Evolutionary conservation across 306 rosid genomes (phyloP), one percentile per base, ranked within the genome.

Genomic region (Pyrus betulifolia): DNA sequence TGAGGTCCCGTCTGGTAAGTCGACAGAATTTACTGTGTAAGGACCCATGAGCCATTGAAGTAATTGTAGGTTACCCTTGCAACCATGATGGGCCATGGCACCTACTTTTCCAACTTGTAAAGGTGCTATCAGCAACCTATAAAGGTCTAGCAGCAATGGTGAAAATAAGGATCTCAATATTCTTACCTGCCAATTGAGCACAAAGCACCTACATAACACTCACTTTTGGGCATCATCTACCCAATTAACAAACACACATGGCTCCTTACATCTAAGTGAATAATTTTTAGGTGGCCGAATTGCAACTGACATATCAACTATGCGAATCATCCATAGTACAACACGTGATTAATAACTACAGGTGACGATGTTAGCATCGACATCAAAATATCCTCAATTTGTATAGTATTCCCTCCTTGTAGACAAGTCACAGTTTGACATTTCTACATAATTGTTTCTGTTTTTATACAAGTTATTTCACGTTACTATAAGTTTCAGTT

Each of bases 11-110:
- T 89, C 84, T 1, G 87, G 85, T 27, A 92, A 71, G 72, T 92
- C 88, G 8, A 95, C 85, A 30, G 91, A 92, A 78, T 95, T 92
- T 46, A 95, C 92, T 5, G 84, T 84, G 86, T 93, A 92, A 8
- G 87, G 79, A 21, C 98, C 98, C 97, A 92, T 95, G 31, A 90
- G 97, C 98, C 97, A 92, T 82, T 90, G 97, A 74, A 70, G 93
- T 86, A 72, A 95, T 72, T 44, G 89, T 92, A 57, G 27, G 98
- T 95, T 84, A 92, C 97, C 89, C 98, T 95, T 79, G 98, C 97
- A 62, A 92, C 97, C 98, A 92, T 95, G 79, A 89, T 68, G 35
- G 35, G 35, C 35, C 35, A 31, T 31, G 61, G 97, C 93, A 8
- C 97, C 96, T 71, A 92, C 81, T 87, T 86, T 92, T 54, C 98